Evolutionary conservation across 2,329 filamentous ascomycete species (phyloP).

Genomic region (Chaetomiaceae sp.): DNA sequence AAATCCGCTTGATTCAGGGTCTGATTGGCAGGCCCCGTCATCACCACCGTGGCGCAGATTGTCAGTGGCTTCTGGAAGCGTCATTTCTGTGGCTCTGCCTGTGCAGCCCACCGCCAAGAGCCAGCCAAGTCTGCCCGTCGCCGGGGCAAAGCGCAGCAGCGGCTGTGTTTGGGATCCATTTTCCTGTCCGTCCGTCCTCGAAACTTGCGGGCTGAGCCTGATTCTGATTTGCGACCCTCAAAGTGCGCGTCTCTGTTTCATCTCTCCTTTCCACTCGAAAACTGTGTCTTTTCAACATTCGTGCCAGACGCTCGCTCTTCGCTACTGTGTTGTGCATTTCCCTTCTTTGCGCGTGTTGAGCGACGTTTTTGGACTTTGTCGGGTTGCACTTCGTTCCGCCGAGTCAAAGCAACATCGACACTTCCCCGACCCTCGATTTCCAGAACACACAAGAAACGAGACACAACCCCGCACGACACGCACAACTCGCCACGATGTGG

Average conservation of each 20-base stretch:
- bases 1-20: too few relatives aligned
- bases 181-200: slow-evolving; percentile 4
- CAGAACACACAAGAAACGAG: too few relatives aligned
- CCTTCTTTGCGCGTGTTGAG: not conserved
- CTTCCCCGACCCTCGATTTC: not conserved
- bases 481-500: slow-evolving; percentile 33
- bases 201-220: slow-evolving; percentile 11
- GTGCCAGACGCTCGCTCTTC: not conserved
- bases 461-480: too few relatives aligned
- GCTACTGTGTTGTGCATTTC: not conserved
- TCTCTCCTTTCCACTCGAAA: not conserved
- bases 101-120: slow-evolving; percentile 10
- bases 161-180: slow-evolving; percentile 12
- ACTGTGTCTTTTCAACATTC: not conserved
- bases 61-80: slow-evolving; percentile 2
- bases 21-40: not conserved
- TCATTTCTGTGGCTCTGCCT: slow-evolving; percentile 18
- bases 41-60: not conserved
- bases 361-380: not conserved
- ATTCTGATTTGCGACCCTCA: not conserved
- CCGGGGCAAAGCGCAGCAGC: slow-evolving; percentile 15
- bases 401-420: not conserved
- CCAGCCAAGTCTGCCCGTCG: slow-evolving; percentile 7
- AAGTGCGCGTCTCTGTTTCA: slow-evolving; percentile 7
- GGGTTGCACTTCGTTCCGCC: not conserved